Evolutionary conservation across 768 basidiomycete genomes (phyloP).

Genomic region (Kwoniella europaea): DNA sequence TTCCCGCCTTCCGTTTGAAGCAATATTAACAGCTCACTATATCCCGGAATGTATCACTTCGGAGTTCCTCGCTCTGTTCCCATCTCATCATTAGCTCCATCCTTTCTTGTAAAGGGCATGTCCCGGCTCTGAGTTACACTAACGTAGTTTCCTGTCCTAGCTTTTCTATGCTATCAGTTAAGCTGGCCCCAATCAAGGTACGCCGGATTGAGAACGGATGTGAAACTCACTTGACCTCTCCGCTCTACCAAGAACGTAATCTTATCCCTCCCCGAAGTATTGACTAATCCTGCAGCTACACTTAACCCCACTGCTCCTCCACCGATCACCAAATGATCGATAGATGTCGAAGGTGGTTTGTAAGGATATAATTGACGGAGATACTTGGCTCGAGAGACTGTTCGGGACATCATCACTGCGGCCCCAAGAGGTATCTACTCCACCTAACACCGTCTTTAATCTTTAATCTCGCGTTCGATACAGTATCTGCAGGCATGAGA

Average conservation of each 20-base stretch:
- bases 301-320: slow-evolving; percentile 89
- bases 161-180: slow-evolving; percentile 29
- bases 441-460: too few relatives aligned
- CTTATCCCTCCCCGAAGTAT: slow-evolving; percentile 67
- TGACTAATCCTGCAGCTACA: slow-evolving; percentile 72
- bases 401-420: too few relatives aligned
- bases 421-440: too few relatives aligned
- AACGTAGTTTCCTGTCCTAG: slow-evolving; percentile 83
- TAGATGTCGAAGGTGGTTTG: slow-evolving; percentile 68
- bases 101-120: neutral
- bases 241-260: slow-evolving; percentile 83
- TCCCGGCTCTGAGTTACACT: slow-evolving; percentile 4
- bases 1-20: neutral
- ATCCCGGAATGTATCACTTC: slow-evolving; percentile 86
- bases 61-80: slow-evolving; percentile 80
- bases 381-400: slow-evolving; percentile 11
- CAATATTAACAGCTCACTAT: slow-evolving; percentile 21
- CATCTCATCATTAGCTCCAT: neutral
- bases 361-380: slow-evolving; percentile 39
- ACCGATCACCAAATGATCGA: slow-evolving; percentile 87
- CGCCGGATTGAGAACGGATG: too few relatives aligned
- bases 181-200: too few relatives aligned
- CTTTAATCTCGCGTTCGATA: too few relatives aligned
- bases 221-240: slow-evolving; percentile 62
- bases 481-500: too few relatives aligned